Base-by-base conservation (phyloP, 345 rosid genomes). In the Salix suchowensis region DNA sequence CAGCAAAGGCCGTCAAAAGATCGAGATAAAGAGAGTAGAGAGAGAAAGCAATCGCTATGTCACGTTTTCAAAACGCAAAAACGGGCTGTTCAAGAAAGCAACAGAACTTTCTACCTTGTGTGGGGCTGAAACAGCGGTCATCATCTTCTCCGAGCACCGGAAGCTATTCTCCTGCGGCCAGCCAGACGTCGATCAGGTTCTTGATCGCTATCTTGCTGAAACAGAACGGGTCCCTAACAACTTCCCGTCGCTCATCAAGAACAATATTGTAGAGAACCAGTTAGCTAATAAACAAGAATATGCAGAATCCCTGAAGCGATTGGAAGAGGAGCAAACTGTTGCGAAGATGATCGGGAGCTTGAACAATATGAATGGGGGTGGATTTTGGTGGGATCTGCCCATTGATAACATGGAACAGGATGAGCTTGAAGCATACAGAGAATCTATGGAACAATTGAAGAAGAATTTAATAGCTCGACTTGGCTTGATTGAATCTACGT, bases 1-100 rank as follows among this genome's bases (percentile, higher is more conserved):
- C 2, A 75, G 37, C 72, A 75, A 16, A 74, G 82, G 82, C 7
- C 74, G 82, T 5, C 82, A 54, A 12, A 79, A 79, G 74, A 79
- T 79, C 12, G 72, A 70, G 44, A 74, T 75, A 3, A 70, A 79
- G 72, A 70, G 70, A 19, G 64, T 79, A 2, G 75, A 79, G 24
- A 64, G 52, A 34, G 58, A 70, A 61, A 75, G 50, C 75, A 70
- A 42, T 15, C 75, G 36, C 4, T 64, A 69, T 19, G 78, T 79
- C 39, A 74, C 78, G 6, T 79, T 79, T 37, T 79, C 82, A 3
- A 79, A 74, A 24, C 75, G 78, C 1, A 75, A 75, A 30, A 70
- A 64, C 5, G 76, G 78, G 3, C 30, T 75, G 19, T 74, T 79
- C 71, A 75, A 64, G 19, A 79, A 79, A 67, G 82, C 82, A 7